phyloP scores from a whole-genome alignment of 1,139 yeast genomes.

The Blastobotrys capitulatus region DNA sequence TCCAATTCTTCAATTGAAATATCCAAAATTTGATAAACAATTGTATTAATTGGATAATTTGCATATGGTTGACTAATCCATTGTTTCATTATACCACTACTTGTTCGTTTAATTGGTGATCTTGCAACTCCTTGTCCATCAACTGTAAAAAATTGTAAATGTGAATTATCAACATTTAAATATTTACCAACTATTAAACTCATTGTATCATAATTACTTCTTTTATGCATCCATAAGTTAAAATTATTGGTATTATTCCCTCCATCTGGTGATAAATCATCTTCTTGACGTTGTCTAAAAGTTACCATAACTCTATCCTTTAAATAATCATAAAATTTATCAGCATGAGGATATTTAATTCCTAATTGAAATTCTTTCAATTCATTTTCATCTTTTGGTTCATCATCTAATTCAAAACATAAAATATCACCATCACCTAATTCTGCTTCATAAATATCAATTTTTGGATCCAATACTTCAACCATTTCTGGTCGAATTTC shows the following conservation, averaged over 20 bases:
- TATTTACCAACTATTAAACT: slow-evolving; percentile 52
- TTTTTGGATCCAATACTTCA: slow-evolving; percentile 42
- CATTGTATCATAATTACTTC: slow-evolving; percentile 53
- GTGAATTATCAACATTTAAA: slow-evolving; percentile 53
- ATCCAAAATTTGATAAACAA: slow-evolving; percentile 64
- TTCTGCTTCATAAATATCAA: slow-evolving; percentile 58
- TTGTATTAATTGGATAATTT: slow-evolving; percentile 29
- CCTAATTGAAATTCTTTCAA: slow-evolving; percentile 13
- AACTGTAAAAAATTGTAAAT: slow-evolving; percentile 52
- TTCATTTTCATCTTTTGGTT: slow-evolving; percentile 20
- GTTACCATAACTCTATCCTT: slow-evolving; percentile 58
- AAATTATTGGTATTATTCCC: slow-evolving; percentile 38
- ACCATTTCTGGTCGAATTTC: slow-evolving; percentile 65
- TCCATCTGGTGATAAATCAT: not conserved
- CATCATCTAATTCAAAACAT: slow-evolving; percentile 44
- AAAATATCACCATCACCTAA: slow-evolving; percentile 76
- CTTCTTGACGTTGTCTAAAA: slow-evolving; percentile 43
- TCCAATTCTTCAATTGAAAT: slow-evolving; percentile 75
- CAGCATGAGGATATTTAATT: slow-evolving; percentile 33
- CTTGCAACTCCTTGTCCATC: slow-evolving; percentile 35
- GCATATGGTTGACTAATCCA: slow-evolving; percentile 39
- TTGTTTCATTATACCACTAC: slow-evolving; percentile 35
- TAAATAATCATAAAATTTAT: slow-evolving; percentile 58
- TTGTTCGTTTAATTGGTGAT: slow-evolving; percentile 28
- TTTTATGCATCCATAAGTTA: slow-evolving; percentile 66